These are phyloP conservation scores for Sordariomycetes sp. DNA, from an alignment of 2,329 filamentous ascomycete genomes.

Conservation along the genomic window DNA sequence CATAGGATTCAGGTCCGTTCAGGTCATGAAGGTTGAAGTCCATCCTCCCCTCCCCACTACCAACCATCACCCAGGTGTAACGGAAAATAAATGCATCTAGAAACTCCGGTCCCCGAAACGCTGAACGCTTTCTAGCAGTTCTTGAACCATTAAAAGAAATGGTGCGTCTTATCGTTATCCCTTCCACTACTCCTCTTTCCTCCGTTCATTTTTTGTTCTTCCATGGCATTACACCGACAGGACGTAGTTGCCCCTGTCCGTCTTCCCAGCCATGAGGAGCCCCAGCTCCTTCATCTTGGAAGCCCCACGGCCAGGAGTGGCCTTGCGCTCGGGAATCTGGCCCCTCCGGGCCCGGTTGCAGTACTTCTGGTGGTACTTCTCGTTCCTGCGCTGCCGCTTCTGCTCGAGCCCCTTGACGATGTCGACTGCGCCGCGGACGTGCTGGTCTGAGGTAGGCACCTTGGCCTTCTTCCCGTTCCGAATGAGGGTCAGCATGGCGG, in stretches of 20 bases:
- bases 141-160: background rate
- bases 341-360: conserved; percentile 70
- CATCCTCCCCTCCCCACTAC: too few species aligned
- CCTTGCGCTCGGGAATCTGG: conserved; percentile 46
- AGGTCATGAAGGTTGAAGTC: too few species aligned
- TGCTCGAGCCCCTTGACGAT: conserved; percentile 94
- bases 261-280: conserved; percentile 73
- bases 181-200: background rate
- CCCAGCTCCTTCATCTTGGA: conserved; percentile 79
- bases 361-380: conserved; percentile 84
- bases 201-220: background rate
- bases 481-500: conserved; percentile 45
- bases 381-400: conserved; percentile 83
- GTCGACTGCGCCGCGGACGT: conserved; percentile 86
- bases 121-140: too few species aligned
- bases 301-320: conserved; percentile 73
- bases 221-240: conserved; percentile 45
- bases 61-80: too few species aligned
- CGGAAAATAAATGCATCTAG: too few species aligned
- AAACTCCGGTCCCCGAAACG: too few species aligned
- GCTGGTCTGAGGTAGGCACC: conserved; percentile 32
- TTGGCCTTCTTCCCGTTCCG: conserved; percentile 27
- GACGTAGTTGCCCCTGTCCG: conserved; percentile 62
- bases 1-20: background rate
- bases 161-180: too few species aligned